phyloP scores from a whole-genome alignment of 306 rosid genomes.

The Rosa rugosa region DNA sequence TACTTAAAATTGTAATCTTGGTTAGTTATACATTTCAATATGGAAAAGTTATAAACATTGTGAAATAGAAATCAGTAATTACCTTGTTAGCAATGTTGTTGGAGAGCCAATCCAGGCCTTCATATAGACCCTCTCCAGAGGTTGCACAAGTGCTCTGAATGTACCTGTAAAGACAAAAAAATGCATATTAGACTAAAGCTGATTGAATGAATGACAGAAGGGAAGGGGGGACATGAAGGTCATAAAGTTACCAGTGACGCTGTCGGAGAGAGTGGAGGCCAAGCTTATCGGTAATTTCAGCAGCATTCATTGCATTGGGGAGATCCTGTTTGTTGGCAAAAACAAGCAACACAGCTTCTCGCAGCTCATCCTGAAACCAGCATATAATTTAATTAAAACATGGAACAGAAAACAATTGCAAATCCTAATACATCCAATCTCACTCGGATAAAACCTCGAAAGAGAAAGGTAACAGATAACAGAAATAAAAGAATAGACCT shows the following conservation, averaged over 20 bases:
- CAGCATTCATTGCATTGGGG: conserved; percentile 99
- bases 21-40: background rate
- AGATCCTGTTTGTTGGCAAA: conserved; percentile 99
- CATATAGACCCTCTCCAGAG: conserved; percentile 98
- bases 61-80: background rate
- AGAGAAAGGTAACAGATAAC: background rate
- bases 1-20: background rate
- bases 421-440: background rate
- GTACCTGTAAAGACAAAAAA: conserved; percentile 62
- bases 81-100: conserved; percentile 99
- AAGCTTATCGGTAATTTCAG: conserved; percentile 98
- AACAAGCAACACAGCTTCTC: conserved; percentile 97
- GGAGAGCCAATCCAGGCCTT: conserved; percentile 99
- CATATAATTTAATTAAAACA: background rate
- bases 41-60: background rate
- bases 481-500: background rate
- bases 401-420: background rate
- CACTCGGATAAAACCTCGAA: background rate
- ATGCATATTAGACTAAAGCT: conserved; percentile 16
- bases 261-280: conserved; percentile 99
- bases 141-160: conserved; percentile 99
- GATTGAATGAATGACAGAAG: background rate
- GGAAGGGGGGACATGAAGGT: conserved; percentile 2
- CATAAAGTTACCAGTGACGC: conserved; percentile 82
- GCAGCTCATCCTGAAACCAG: conserved; percentile 78